phyloP scores from a whole-genome alignment of 2,329 filamentous ascomycete species.

The Fusarium virguliforme region DNA sequence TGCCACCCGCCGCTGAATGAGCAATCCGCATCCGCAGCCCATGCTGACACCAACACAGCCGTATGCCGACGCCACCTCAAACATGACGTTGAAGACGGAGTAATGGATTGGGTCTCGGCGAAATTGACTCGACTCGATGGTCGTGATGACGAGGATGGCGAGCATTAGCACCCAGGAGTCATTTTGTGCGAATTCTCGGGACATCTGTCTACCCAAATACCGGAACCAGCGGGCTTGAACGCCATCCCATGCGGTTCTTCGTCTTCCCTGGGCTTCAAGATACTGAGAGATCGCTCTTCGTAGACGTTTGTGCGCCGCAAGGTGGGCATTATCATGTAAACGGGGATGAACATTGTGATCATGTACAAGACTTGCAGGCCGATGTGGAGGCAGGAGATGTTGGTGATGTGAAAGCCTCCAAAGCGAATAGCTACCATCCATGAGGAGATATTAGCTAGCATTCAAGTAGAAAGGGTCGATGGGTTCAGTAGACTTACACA shows the following conservation, averaged over 20 bases:
- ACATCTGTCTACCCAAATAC: not conserved
- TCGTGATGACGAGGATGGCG: not conserved
- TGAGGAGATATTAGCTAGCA: not conserved
- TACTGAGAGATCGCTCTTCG: not conserved
- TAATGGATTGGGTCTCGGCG: not conserved
- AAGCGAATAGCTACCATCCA: not conserved
- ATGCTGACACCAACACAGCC: not conserved
- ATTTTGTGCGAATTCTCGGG: not conserved
- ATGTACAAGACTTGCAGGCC: not conserved
- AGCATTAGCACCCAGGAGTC: not conserved
- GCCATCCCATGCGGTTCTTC: not conserved
- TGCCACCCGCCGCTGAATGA: not conserved
- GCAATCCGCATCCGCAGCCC: not conserved
- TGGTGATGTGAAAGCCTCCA: slow-evolving; percentile 1
- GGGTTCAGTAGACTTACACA: not conserved
- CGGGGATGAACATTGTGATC: not conserved
- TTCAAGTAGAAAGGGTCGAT: too few species aligned
- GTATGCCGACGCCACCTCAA: not conserved
- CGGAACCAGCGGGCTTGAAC: not conserved
- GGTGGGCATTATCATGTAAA: not conserved
- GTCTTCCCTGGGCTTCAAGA: not conserved
- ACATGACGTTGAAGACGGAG: not conserved
- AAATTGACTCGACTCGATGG: not conserved
- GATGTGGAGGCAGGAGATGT: not conserved
- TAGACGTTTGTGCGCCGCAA: not conserved